Evolutionary conservation across 169 alveolate species (phyloP).

Genomic region (Plasmodium billcollinsi): DNA sequence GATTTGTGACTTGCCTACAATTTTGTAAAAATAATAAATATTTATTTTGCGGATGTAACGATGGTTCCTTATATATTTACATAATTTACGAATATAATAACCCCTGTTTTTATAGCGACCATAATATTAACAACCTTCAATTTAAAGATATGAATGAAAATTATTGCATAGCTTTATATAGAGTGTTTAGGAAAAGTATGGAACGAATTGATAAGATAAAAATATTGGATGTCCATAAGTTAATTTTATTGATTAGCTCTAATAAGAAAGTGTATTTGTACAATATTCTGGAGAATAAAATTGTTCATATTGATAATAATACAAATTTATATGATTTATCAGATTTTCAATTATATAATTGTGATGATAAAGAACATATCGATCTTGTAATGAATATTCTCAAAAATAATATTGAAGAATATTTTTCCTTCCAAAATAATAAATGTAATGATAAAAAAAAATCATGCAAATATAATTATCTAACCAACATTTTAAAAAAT

Average conservation of each 20-base stretch:
- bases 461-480: not conserved
- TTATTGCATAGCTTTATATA: slow-evolving; percentile 7
- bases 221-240: not conserved
- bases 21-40: slow-evolving; percentile 4
- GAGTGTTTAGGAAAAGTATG: not conserved
- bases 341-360: not conserved
- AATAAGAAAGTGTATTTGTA: slow-evolving; percentile 9
- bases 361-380: not conserved
- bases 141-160: slow-evolving; percentile 11
- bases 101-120: not conserved
- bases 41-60: slow-evolving; percentile 7
- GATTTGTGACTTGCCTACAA: not conserved
- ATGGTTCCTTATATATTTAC: slow-evolving; percentile 1
- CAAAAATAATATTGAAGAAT: not conserved
- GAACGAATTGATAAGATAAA: slow-evolving; percentile 5
- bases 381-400: not conserved
- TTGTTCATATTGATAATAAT: not conserved
- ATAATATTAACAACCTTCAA: not conserved
- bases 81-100: not conserved
- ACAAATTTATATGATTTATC: not conserved
- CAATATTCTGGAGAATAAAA: not conserved
- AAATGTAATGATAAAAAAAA: not conserved
- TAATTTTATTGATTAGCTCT: not conserved
- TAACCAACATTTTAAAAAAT: not conserved
- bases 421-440: not conserved